Conservation (phyloP, 2,329 filamentous ascomycete species). For the Leptodontidium sp. region DNA sequence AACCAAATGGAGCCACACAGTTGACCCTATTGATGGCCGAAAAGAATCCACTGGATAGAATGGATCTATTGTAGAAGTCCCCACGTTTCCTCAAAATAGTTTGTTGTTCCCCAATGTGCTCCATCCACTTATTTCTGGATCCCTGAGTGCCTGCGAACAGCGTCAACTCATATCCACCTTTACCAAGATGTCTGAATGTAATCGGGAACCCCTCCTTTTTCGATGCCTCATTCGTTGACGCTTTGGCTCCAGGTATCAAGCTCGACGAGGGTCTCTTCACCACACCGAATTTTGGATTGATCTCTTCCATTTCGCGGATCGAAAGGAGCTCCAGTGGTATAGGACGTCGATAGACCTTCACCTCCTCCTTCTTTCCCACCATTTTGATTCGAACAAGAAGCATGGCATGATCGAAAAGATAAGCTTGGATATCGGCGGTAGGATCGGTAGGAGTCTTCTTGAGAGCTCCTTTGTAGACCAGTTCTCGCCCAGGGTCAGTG, state of each 20-base stretch:
- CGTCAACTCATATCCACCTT: conserved; percentile 92
- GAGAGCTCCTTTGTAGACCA: conserved; percentile 92
- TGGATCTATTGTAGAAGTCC: conserved; percentile 84
- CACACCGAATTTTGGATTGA: conserved; percentile 81
- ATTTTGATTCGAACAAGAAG: conserved; percentile 90
- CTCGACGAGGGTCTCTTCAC: conserved; percentile 90
- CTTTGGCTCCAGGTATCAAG: conserved; percentile 71
- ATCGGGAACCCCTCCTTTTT: conserved; percentile 88
- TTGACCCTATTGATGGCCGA: conserved; percentile 82
- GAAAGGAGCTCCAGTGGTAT: conserved; percentile 93
- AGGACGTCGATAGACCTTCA: conserved; percentile 92
- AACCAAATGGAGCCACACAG: conserved; percentile 90
- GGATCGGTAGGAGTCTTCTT: conserved; percentile 92
- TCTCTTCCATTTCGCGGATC: conserved; percentile 96
- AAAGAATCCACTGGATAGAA: conserved; percentile 68
- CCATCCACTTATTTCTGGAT: conserved; percentile 94
- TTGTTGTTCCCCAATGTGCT: conserved; percentile 92
- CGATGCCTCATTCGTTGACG: conserved; percentile 59
- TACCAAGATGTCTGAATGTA: conserved; percentile 94
- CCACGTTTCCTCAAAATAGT: conserved; percentile 85
- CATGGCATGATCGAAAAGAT: conserved; percentile 95
- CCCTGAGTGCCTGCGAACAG: conserved; percentile 87
- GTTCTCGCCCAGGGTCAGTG: conserved; percentile 89
- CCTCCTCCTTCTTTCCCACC: conserved; percentile 91
- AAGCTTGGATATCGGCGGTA: conserved; percentile 84